Evolutionary conservation across 306 rosid species (phyloP).

Genomic region (Cucurbita argyrosperma): DNA sequence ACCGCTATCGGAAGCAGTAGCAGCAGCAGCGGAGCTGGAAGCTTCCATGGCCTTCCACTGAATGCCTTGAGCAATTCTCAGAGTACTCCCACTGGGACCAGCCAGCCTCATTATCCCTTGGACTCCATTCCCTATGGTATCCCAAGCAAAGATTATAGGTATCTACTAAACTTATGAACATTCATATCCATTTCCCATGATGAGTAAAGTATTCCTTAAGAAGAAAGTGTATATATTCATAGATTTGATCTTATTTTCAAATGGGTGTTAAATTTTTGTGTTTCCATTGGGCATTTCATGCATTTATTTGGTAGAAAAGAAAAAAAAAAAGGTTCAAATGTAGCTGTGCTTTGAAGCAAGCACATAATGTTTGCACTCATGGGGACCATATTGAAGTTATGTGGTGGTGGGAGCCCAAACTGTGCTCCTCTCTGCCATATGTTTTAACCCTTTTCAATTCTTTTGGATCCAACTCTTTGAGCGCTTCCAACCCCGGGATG

Average conservation of each 20-base stretch:
- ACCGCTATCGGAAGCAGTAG: constrained; percentile 31
- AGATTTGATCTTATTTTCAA: not conserved
- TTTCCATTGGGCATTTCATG: not conserved
- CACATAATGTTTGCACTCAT: constrained; percentile 11
- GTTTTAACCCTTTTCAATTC: constrained; percentile 11
- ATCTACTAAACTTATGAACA: not conserved
- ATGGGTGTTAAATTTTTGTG: not conserved
- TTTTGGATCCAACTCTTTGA: constrained; percentile 16
- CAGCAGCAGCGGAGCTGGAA: constrained; percentile 17
- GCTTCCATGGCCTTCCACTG: constrained; percentile 49
- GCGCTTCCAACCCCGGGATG: too few species aligned
- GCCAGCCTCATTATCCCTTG: constrained; percentile 33
- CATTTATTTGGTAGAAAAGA: constrained; percentile 5
- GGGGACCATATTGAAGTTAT: constrained; percentile 14
- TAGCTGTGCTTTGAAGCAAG: constrained; percentile 2
- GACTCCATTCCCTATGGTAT: constrained; percentile 46
- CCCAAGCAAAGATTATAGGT: constrained; percentile 66
- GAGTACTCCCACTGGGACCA: constrained; percentile 33
- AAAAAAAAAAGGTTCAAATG: not conserved
- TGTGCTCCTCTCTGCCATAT: constrained; percentile 6
- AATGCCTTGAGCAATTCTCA: constrained; percentile 40
- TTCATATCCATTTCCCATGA: not conserved
- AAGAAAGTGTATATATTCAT: not conserved
- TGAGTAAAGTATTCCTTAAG: not conserved
- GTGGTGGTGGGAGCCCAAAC: constrained; percentile 13